phyloP scores from a whole-genome alignment of 306 rosid species.

The cucumber (Cucumis sativus) region DNA sequence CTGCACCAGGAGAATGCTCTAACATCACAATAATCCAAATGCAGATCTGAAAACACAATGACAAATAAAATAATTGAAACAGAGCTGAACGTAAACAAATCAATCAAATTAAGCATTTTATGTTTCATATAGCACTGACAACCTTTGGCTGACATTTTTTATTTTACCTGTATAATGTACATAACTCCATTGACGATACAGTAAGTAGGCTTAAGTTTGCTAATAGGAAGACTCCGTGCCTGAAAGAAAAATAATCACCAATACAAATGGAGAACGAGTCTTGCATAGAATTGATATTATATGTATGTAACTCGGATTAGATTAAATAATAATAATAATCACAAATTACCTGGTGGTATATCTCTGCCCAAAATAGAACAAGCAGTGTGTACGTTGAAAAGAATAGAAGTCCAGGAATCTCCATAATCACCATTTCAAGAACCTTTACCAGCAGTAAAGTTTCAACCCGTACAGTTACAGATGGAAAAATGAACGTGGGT shows the following conservation, averaged over 20 bases:
- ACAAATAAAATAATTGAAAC: conserved; percentile 7
- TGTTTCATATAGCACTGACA: not conserved
- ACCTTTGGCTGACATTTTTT: not conserved
- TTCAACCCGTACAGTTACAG: not conserved
- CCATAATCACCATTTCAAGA: conserved; percentile 55
- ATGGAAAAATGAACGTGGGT: not conserved
- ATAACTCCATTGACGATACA: conserved; percentile 43
- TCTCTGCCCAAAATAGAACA: conserved; percentile 83
- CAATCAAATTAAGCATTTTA: not conserved
- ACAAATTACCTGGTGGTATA: conserved; percentile 54
- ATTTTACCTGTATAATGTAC: conserved; percentile 43
- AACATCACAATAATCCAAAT: conserved; percentile 47
- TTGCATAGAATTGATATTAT: not conserved
- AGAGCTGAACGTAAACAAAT: not conserved
- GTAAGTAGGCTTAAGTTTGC: conserved; percentile 56
- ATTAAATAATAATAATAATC: not conserved
- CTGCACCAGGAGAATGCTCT: conserved; percentile 24
- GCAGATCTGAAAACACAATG: conserved; percentile 32
- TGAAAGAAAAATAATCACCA: conserved; percentile 19
- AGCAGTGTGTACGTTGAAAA: conserved; percentile 74
- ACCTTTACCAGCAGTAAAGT: conserved; percentile 24
- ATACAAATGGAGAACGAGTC: conserved; percentile 1
- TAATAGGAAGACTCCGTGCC: conserved; percentile 62
- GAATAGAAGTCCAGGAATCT: conserved; percentile 67
- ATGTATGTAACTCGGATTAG: not conserved